These are phyloP conservation scores for Ascoidea tarda DNA, from an alignment of 805 yeast genomes.

Conservation along the genomic window DNA sequence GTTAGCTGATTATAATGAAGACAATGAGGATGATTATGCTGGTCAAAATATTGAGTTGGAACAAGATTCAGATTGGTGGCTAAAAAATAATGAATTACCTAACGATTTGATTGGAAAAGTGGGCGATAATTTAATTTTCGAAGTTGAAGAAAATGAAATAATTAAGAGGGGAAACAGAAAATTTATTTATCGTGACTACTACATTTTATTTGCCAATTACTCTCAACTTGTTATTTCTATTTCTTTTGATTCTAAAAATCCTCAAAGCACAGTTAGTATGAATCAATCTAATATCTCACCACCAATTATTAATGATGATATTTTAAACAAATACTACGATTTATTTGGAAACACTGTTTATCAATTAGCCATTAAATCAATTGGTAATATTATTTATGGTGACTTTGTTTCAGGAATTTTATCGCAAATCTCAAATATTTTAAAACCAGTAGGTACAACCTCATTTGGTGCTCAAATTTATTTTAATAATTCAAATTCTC, in stretches of 20 bases:
- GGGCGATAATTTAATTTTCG: conserved; percentile 41
- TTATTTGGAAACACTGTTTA: conserved; percentile 33
- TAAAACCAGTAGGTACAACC: conserved; percentile 49
- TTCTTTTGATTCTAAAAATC: conserved; percentile 38
- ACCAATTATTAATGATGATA: conserved; percentile 30
- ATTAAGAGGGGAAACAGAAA: conserved; percentile 41
- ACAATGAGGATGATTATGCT: background rate
- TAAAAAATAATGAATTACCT: conserved; percentile 37
- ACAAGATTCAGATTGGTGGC: conserved; percentile 52
- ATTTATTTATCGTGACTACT: conserved; percentile 43
- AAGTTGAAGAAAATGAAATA: conserved; percentile 45
- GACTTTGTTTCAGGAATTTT: conserved; percentile 23
- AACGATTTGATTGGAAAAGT: conserved; percentile 25
- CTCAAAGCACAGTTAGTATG: conserved; percentile 29
- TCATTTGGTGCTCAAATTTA: conserved; percentile 66
- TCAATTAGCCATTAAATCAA: conserved; percentile 23
- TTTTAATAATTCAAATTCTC: conserved; percentile 32
- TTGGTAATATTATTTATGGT: conserved; percentile 12
- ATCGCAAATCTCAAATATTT: conserved; percentile 23
- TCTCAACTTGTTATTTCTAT: conserved; percentile 51
- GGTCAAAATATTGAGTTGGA: conserved; percentile 14
- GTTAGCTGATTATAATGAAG: background rate
- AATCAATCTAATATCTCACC: conserved; percentile 23
- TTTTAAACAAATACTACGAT: conserved; percentile 32
- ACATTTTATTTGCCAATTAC: conserved; percentile 58